Evolutionary conservation across 1,284 basidiomycete genomes (phyloP), one percentile per base, ranked within the genome.

Genomic region (Flammula alnicola): DNA sequence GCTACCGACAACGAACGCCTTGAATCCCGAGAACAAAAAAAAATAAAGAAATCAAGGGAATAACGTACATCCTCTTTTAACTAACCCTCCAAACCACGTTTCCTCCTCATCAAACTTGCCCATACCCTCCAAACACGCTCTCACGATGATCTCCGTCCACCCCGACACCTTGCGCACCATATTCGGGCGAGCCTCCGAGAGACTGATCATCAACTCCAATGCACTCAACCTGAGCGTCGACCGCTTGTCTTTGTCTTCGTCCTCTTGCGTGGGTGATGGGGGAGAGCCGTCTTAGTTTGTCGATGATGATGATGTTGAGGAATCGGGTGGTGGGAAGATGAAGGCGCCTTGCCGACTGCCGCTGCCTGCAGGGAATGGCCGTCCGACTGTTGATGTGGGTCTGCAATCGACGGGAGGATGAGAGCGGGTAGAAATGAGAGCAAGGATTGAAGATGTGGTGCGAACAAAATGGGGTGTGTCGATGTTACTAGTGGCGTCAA

Each of bases 61-160:
- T 40, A 22, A 74, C 77, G 57, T 61, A 92, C 89, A 65, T 93
- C 89, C 19, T 86, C 84, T 16, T 80, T 79, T 16, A 90, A 66
- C 89, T 89, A 93, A 1, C 69, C 72, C 4, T 79, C 75, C 44
- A 84, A 72, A n/a, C 62, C 65, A 33, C 36, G 29, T 39, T 37
- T 71, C 68, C 4, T 73, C 70, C 29, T 85, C 74, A 8, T 83
- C 79, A 20, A 93, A 74, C 65, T 91, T 87, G 16, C 85, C 82
- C 88, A 91, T 92, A 0, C 85, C 86, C 58, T 91, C 89, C 32
- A 90, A 66, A 65, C 88, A 91, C 3, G 85, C 86, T 3, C 84
- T 70, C 0, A 91, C 84, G 29, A 89, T 68, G 11, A 82, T 75
- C 7, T 74, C 75, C 3, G 83, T 80, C 88, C 89, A 91, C 0